Base-by-base conservation (phyloP, 2,329 filamentous ascomycete species). In the Zasmidium cellare region DNA sequence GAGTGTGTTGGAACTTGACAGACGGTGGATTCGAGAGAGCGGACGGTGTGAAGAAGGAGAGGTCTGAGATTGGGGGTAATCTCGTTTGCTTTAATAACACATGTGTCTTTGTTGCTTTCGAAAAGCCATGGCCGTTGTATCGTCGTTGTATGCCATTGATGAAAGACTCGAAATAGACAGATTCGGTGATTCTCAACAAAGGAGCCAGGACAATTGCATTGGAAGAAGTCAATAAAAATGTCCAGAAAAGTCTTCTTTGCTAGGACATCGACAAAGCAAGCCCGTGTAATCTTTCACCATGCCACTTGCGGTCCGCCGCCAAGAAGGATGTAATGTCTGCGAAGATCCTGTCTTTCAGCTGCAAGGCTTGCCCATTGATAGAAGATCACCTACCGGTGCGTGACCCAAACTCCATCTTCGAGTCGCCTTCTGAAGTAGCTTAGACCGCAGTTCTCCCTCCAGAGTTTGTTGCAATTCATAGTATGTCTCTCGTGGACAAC, bases 141-240 rank as follows among this genome's bases (percentile, higher is more conserved):
- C 48, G 31, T 56, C n/a, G 18, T 23, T 22, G 52, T 16, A 24
- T 28, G 35, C 12, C 35, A 23, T 52, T 19, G 50, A 9, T 55
- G 18, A 50, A 46, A 56, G 46, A 51, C 46, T 51, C 53, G 53
- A 51, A 50, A 56, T 56, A 56, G 53, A 41, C 35, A n/a, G 3
- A 9, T 6, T 16, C 16, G n/a, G 16, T 41, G n/a, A 14, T 9
- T n/a, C 35, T 18, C 6, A 14, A 41, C n/a, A 41, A 41, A 41
- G 35, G 35, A 11, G 25, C 25, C 25, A 28, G 25, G 25, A 28
- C 25, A 6, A 28, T 28, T 5, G 11, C 11, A 28, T 28, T 28
- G 25, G 25, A 6, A 11, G 6, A 28, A 41, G 7, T 41, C 35
- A 14, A 41, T n/a, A 41, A 41, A 16, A 14, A 41, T 3, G n/a